Base-by-base conservation (phyloP, 2,329 filamentous ascomycete species). In the Phaeosphaeriaceae sp. region DNA sequence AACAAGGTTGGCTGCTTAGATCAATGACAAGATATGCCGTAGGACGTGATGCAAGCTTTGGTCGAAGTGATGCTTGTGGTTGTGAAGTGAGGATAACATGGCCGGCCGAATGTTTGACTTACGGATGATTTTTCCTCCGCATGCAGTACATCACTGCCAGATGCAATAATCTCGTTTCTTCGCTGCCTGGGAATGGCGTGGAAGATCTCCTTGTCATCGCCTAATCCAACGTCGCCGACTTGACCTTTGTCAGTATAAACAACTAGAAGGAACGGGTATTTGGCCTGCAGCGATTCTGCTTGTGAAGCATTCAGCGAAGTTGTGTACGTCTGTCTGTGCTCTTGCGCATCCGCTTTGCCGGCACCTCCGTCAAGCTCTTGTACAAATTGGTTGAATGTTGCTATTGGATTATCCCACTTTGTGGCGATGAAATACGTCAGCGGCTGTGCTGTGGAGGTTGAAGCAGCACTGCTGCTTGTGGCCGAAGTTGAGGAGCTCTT, bases 361-460 rank as follows among this genome's bases (percentile, higher is more conserved):
- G 22, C 24, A 3, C 57, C 51, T 9, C 41, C 41, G 51, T 63
- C 60, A 9, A 63, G 52, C 21, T 56, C 52, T 17, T 56, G n/a
- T 13, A 53, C 31, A 25, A 63, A 63, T 1, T 36, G 13, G 13
- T 63, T 40, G 48, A 63, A 63, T 2, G 25, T 52, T 1, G 54
- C 51, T 15, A 46, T 6, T 0, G 54, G 17, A 6, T 53, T 61
- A 9, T 53, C 51, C 17, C 17, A 7, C 33, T 40, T 46, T 6
- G 41, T 46, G 1, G 17, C 7, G 2, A 53, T 33, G 25, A 15
- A 46, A 11, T 47, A 46, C 1, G 22, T 15, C 11, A 53, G 3
- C 11, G 33, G 20, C 10, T 10, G 10, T 22, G 20, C 40, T 1
- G 51, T 53, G 5, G 51, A 4, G 1, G 41, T 5, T 21, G 51